Base-by-base conservation (phyloP, 176 grass and related monocot genomes). In the Phragmites australis region DNA sequence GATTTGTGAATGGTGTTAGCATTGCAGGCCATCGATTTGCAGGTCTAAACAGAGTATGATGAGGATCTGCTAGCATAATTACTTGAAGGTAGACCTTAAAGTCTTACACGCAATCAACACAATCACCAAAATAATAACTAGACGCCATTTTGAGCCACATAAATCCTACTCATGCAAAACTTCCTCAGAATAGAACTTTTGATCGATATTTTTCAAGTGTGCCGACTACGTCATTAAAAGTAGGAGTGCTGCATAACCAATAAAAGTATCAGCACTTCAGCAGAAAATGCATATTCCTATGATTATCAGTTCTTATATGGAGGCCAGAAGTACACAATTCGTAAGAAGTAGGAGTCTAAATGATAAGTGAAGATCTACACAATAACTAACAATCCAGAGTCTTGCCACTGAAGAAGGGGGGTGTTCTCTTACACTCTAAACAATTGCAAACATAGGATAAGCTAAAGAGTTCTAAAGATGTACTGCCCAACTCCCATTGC, bases 81-180 rank as follows among this genome's bases (percentile, higher is more conserved):
- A 81, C 32, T 51, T 75, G 1, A 84, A 68, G 30, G 72, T 52
- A 75, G 50, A 14, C 25, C 69, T 69, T 42, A 74, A 58, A 83
- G 26, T 71, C 50, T 37, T 68, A 53, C 25, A 68, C 46, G 31
- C 56, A 31, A 79, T 19, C 13, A 69, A 75, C 21, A 75, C 21
- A 62, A 16, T 41, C 47, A 78, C n/a, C 22, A 84, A 71, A 69
- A 82, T 5, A 76, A 70, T 55, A 77, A 46, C 29, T 32, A 69
- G 17, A 48, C 40, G 65, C 8, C 23, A 53, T 27, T 59, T 65
- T 57, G 57, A 72, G 41, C 12, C 6, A 79, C 40, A 79, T 43
- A 65, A 66, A 37, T 47, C 60, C 56, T 78, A 67, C 39, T 66
- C 66, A 58, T 2, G 22, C 11, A 10, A 80, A 73, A 19, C 67